Percentiles rank a stretch among this genome's conserved stretches.
phyloP scores from a whole-genome alignment of 2,329 filamentous ascomycete genomes.

The Alternaria rosae region DNA sequence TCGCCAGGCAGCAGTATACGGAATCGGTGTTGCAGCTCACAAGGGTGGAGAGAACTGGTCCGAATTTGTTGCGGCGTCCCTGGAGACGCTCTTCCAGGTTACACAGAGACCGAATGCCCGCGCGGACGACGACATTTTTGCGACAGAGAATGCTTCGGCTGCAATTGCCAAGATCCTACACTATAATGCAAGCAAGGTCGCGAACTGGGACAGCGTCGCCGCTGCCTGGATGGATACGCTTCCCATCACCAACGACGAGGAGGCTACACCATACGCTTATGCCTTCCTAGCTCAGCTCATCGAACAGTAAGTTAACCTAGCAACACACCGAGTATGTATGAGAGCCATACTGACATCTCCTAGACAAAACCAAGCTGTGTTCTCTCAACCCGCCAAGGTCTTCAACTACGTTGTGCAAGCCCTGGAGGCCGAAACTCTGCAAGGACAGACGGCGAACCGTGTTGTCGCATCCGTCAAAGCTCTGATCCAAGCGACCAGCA shows the following conservation, averaged over 20 bases:
- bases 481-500: constrained; percentile 74
- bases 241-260: constrained; percentile 92
- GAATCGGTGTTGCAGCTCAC: constrained; percentile 93
- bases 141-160: constrained; percentile 95
- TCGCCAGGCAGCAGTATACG: constrained; percentile 93
- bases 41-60: constrained; percentile 88
- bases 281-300: constrained; percentile 90
- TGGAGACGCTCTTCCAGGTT: constrained; percentile 85
- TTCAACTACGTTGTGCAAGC: constrained; percentile 88
- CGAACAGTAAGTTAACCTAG: constrained; percentile 78
- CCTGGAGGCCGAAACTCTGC: constrained; percentile 87
- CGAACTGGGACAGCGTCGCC: constrained; percentile 77
- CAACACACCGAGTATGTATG: neutral
- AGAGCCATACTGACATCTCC: neutral
- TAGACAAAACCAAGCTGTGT: constrained; percentile 85
- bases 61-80: constrained; percentile 80
- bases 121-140: constrained; percentile 92
- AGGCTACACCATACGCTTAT: constrained; percentile 96
- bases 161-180: constrained; percentile 97
- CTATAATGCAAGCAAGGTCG: constrained; percentile 80
- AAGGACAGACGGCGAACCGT: constrained; percentile 79
- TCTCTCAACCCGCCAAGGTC: constrained; percentile 77
- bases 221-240: constrained; percentile 90
- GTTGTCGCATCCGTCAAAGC: constrained; percentile 81
- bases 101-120: constrained; percentile 82